A percentile compares a stretch with the other conserved stretches of the same genome.
Conservation (phyloP, 495 filamentous ascomycete species). For the Xylaria sp. region DNA sequence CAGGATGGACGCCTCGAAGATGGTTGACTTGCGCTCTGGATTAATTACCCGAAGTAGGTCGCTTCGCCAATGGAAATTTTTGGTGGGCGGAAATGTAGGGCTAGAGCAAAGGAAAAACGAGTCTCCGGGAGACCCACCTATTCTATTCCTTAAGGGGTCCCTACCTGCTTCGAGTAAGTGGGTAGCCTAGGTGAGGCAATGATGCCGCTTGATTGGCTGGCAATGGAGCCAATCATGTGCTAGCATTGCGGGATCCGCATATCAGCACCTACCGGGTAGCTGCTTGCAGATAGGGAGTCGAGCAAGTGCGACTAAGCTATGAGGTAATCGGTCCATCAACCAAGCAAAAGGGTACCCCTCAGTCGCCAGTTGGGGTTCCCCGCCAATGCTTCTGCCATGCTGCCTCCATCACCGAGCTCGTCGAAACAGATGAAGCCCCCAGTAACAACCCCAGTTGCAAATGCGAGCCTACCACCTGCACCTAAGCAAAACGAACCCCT, state of each 20-base stretch:
- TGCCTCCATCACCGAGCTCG: slow-evolving; percentile 10
- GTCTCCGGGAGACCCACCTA: slow-evolving; percentile 24
- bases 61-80: slow-evolving; percentile 44
- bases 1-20: slow-evolving; percentile 40
- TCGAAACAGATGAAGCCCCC: slow-evolving; percentile 2
- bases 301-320: slow-evolving; percentile 8
- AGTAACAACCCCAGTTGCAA: slow-evolving; percentile 1
- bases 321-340: slow-evolving; percentile 32
- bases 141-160: neutral
- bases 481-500: slow-evolving; percentile 18
- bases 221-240: neutral
- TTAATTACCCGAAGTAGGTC: slow-evolving; percentile 36
- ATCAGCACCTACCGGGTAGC: slow-evolving; percentile 14
- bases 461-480: neutral
- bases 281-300: slow-evolving; percentile 10
- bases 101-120: slow-evolving; percentile 45
- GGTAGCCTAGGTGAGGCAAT: neutral
- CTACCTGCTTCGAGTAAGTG: neutral
- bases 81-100: slow-evolving; percentile 45
- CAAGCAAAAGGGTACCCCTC: slow-evolving; percentile 24
- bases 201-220: neutral
- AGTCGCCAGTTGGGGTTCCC: slow-evolving; percentile 21
- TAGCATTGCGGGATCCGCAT: neutral
- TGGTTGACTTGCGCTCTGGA: slow-evolving; percentile 42
- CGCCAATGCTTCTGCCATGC: slow-evolving; percentile 1